These are phyloP conservation scores for Chlamydomonas sp. DNA, from an alignment of 139 green algal species.

Conservation along the genomic window DNA sequence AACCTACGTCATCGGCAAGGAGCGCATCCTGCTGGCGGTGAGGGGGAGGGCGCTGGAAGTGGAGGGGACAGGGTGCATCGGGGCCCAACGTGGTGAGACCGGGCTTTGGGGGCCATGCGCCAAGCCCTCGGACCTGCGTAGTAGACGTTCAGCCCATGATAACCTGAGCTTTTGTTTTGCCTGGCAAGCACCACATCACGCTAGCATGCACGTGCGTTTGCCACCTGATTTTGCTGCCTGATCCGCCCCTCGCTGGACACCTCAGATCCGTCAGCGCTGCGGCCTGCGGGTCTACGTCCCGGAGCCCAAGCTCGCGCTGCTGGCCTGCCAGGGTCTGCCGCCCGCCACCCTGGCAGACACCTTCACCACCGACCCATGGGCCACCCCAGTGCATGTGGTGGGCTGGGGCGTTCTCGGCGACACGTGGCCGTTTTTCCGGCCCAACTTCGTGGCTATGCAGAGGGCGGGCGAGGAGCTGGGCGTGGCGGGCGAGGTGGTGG, in stretches of 20 bases:
- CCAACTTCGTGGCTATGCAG: slow-evolving; percentile 88
- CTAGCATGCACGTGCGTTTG: too few relatives aligned
- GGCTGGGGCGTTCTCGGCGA: slow-evolving; percentile 71
- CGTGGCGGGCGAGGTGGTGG: slow-evolving; percentile 62
- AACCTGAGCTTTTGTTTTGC: too few relatives aligned
- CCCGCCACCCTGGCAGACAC: slow-evolving; percentile 40
- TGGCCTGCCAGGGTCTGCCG: slow-evolving; percentile 60
- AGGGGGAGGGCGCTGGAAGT: neutral
- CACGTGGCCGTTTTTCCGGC: slow-evolving; percentile 92
- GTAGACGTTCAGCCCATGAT: too few relatives aligned
- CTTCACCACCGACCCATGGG: slow-evolving; percentile 65
- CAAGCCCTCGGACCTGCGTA: too few relatives aligned
- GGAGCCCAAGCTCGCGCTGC: slow-evolving; percentile 69
- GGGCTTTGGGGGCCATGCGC: too few relatives aligned
- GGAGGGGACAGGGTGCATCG: neutral
- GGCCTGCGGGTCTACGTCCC: slow-evolving; percentile 64
- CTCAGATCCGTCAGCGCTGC: slow-evolving; percentile 57
- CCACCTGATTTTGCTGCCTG: neutral
- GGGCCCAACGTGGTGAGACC: neutral
- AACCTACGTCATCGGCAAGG: slow-evolving; percentile 89
- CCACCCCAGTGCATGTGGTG: slow-evolving; percentile 30
- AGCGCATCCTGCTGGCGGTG: slow-evolving; percentile 77
- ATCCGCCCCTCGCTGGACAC: neutral
- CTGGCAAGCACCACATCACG: too few relatives aligned
- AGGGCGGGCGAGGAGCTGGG: slow-evolving; percentile 49